A percentile compares a stretch with the other conserved stretches of the same genome.
phyloP scores from a whole-genome alignment of 1,284 basidiomycete genomes.

The Leccinum solheimii region DNA sequence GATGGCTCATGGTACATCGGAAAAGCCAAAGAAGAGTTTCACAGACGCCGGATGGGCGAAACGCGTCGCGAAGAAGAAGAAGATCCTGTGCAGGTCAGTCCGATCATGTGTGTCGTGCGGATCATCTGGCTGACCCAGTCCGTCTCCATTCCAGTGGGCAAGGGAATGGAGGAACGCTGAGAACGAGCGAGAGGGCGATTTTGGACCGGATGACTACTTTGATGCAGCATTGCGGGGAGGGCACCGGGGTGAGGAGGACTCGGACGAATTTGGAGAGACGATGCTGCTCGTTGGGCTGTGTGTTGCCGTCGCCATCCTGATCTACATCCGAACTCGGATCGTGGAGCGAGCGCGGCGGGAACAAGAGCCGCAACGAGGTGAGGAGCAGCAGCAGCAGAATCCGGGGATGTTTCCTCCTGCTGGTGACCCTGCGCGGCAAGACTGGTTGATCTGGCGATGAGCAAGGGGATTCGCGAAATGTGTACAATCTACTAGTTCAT shows the following conservation, averaged over 20 bases:
- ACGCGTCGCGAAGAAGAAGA: constrained; percentile 52
- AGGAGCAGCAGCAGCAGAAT: constrained; percentile 19
- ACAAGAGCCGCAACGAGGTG: constrained; percentile 35
- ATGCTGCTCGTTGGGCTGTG: constrained; percentile 68
- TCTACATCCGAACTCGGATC: constrained; percentile 72
- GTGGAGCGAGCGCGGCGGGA: constrained; percentile 65
- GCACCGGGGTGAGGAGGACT: constrained; percentile 56
- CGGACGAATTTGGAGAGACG: constrained; percentile 71
- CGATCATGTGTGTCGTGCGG: not conserved
- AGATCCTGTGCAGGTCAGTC: constrained; percentile 64
- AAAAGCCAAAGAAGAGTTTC: constrained; percentile 74
- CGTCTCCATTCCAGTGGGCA: constrained; percentile 58
- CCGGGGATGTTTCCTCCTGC: constrained; percentile 60
- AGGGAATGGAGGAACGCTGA: constrained; percentile 70
- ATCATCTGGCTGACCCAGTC: constrained; percentile 8
- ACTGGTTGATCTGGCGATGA: constrained; percentile 60
- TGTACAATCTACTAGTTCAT: constrained; percentile 6
- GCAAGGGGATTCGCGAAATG: not conserved
- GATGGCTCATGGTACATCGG: constrained; percentile 77
- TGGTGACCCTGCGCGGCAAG: constrained; percentile 62
- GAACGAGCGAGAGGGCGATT: constrained; percentile 68
- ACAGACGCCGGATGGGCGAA: constrained; percentile 49
- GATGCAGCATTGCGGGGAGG: constrained; percentile 63
- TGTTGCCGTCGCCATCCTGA: constrained; percentile 61
- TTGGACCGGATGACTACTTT: constrained; percentile 79